These are phyloP conservation scores for Scedosporium minutisporum DNA, from an alignment of 2,329 filamentous ascomycete species.

Conservation along the genomic window DNA sequence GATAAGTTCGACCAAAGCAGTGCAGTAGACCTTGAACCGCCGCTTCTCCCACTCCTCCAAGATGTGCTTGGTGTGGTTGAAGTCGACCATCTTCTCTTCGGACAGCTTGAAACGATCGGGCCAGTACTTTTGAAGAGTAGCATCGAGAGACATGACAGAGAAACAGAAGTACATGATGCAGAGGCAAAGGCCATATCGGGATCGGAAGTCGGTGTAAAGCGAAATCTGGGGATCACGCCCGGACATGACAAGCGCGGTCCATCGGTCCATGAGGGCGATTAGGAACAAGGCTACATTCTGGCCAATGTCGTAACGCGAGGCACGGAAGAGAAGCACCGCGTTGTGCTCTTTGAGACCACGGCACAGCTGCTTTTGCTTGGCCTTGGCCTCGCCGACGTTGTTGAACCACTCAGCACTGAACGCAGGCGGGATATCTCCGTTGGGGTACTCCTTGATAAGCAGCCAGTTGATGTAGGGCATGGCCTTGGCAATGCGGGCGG, in stretches of 20 bases:
- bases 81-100: conserved; percentile 20
- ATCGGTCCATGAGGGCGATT: conserved; percentile 27
- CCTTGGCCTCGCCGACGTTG: conserved; percentile 22
- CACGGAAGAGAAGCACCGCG: conserved; percentile 25
- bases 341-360: conserved; percentile 28
- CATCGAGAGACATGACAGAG: conserved; percentile 27
- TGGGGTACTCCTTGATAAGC: conserved; percentile 21
- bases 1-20: conserved; percentile 19
- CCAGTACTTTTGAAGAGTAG: conserved; percentile 26
- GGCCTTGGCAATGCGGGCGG: conserved; percentile 16
- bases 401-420: conserved; percentile 26
- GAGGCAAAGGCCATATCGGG: conserved; percentile 26
- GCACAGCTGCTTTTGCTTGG: conserved; percentile 22
- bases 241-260: conserved; percentile 26
- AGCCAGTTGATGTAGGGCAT: conserved; percentile 26
- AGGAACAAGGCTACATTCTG: conserved; percentile 27
- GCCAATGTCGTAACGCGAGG: conserved; percentile 23
- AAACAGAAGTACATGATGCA: conserved; percentile 29
- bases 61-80: conserved; percentile 16
- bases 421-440: conserved; percentile 16
- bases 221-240: conserved; percentile 16
- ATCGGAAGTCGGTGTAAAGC: conserved; percentile 20
- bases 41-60: conserved; percentile 12
- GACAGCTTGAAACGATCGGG: conserved; percentile 21
- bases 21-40: conserved; percentile 14